phyloP scores from a whole-genome alignment of 495 filamentous ascomycete genomes.

The Daldinia bambusicola region DNA sequence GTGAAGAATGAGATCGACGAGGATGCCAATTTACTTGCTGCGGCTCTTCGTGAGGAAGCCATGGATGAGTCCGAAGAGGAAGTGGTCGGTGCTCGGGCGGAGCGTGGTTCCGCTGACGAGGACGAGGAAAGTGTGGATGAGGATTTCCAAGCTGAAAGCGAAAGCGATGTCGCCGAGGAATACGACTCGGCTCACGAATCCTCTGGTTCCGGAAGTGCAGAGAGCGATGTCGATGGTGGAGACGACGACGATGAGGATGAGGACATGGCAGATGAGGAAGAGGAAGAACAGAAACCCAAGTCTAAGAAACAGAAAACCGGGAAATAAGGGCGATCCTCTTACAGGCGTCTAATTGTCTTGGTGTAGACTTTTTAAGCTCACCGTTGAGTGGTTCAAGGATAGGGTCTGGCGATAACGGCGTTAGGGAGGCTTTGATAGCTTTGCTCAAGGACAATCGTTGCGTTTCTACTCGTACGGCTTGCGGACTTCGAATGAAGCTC shows the following conservation, averaged over 20 bases:
- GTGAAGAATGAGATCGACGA: slow-evolving; percentile 92
- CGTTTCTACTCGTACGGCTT: slow-evolving; percentile 11
- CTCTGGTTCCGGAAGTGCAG: slow-evolving; percentile 74
- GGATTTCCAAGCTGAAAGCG: slow-evolving; percentile 90
- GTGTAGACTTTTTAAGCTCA: slow-evolving; percentile 18
- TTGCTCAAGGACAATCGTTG: slow-evolving; percentile 9
- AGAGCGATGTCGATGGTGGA: slow-evolving; percentile 58
- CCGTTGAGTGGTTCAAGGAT: slow-evolving; percentile 27
- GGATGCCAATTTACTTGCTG: slow-evolving; percentile 73
- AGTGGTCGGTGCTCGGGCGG: slow-evolving; percentile 74
- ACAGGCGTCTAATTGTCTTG: slow-evolving; percentile 6
- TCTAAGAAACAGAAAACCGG: slow-evolving; percentile 61
- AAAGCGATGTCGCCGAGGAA: slow-evolving; percentile 96
- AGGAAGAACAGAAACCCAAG: slow-evolving; percentile 57
- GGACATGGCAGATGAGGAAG: slow-evolving; percentile 47
- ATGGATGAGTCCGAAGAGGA: slow-evolving; percentile 86
- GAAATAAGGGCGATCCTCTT: slow-evolving; percentile 25
- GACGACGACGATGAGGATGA: slow-evolving; percentile 49
- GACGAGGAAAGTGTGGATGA: slow-evolving; percentile 95
- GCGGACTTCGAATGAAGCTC: slow-evolving; percentile 5
- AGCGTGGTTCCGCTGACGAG: slow-evolving; percentile 92
- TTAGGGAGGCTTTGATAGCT: slow-evolving; percentile 30
- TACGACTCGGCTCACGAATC: slow-evolving; percentile 92
- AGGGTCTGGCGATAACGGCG: slow-evolving; percentile 35
- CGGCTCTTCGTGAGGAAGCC: slow-evolving; percentile 80